Evolutionary conservation across 805 yeast species (phyloP).

Genomic region (Metschnikowia proteae): DNA sequence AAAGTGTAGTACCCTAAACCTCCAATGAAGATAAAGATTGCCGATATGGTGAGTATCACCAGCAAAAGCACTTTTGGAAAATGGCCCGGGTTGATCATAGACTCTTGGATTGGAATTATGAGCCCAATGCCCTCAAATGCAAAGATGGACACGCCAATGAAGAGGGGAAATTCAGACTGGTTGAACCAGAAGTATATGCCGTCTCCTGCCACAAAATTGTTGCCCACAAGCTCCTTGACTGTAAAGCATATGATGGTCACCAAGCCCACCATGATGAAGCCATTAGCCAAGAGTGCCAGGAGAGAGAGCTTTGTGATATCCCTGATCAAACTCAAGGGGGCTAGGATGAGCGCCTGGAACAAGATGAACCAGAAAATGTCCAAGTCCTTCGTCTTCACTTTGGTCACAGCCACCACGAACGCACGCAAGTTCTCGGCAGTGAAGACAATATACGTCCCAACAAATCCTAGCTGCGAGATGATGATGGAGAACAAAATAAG

Average conservation of each 20-base stretch:
- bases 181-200: constrained; percentile 53
- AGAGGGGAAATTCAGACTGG: constrained; percentile 57
- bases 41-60: constrained; percentile 61
- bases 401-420: constrained; percentile 51
- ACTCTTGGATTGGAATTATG: constrained; percentile 76
- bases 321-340: constrained; percentile 69
- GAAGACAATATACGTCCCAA: constrained; percentile 76
- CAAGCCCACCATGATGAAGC: constrained; percentile 64
- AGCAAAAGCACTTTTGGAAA: constrained; percentile 61
- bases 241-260: constrained; percentile 59
- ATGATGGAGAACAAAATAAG: constrained; percentile 62
- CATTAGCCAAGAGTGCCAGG: constrained; percentile 68
- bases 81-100: constrained; percentile 72
- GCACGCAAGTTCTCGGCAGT: constrained; percentile 71
- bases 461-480: constrained; percentile 73
- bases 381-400: constrained; percentile 36
- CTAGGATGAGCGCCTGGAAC: constrained; percentile 53
- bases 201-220: constrained; percentile 39
- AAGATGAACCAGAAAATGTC: constrained; percentile 44
- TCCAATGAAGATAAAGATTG: constrained; percentile 61
- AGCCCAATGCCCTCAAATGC: constrained; percentile 88
- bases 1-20: constrained; percentile 66
- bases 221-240: constrained; percentile 41
- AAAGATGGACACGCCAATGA: constrained; percentile 80
- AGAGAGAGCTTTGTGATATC: constrained; percentile 73